Evolutionary conservation across 2,329 filamentous ascomycete genomes (phyloP).

Genomic region (Arthrobotrys sinensis): DNA sequence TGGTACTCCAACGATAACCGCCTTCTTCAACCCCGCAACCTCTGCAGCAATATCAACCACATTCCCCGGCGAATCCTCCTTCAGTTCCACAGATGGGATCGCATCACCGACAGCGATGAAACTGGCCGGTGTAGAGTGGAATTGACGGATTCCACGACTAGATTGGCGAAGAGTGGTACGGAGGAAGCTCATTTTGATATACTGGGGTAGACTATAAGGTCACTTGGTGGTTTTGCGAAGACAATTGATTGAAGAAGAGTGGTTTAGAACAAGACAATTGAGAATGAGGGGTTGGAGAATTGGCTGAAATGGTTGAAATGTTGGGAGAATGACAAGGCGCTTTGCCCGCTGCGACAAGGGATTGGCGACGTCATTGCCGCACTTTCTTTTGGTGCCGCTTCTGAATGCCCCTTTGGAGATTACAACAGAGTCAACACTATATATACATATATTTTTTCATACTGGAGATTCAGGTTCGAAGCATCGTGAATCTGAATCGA

Average conservation of each 20-base stretch:
- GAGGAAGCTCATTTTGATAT: slow-evolving; percentile 46
- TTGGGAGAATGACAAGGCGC: neutral
- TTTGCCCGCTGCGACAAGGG: neutral
- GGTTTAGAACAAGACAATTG: neutral
- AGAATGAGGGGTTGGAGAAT: neutral
- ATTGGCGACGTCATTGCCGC: slow-evolving; percentile 32
- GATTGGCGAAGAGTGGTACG: slow-evolving; percentile 39
- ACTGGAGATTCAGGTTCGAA: too few species aligned
- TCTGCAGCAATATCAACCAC: slow-evolving; percentile 89
- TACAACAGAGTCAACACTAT: slow-evolving; percentile 3
- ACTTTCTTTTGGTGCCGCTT: neutral
- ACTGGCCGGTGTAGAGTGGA: slow-evolving; percentile 76
- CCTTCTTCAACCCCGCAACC: slow-evolving; percentile 69
- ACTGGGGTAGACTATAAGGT: neutral
- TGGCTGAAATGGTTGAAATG: slow-evolving; percentile 16
- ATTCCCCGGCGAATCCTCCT: slow-evolving; percentile 87
- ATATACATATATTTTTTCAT: too few species aligned
- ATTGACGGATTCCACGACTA: slow-evolving; percentile 66
- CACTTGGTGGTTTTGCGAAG: slow-evolving; percentile 11
- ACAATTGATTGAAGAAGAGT: neutral
- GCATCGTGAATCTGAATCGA: too few species aligned
- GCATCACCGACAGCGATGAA: slow-evolving; percentile 83
- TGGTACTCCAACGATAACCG: slow-evolving; percentile 64
- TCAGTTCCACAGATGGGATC: slow-evolving; percentile 83
- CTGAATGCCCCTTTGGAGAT: neutral